Base-by-base conservation (phyloP, 2,329 filamentous ascomycete species). In the Penicillium sp. region DNA sequence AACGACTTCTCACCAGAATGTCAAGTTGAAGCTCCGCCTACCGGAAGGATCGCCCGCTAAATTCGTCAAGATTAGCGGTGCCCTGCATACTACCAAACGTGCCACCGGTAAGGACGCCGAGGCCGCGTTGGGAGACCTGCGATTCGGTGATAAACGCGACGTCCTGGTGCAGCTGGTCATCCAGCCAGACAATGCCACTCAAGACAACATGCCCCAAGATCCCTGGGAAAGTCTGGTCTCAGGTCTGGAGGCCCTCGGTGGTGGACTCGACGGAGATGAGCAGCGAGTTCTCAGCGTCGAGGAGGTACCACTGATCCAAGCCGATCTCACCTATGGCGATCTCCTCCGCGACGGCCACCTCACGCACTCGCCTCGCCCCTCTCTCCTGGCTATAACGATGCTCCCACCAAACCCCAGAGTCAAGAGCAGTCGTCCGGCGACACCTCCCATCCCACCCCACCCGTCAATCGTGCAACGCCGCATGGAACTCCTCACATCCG, bases 141-240 rank as follows among this genome's bases (percentile, higher is more conserved):
- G 92, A 40, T 97, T 97, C 67, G 94, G 94, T 29, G 94, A 99
- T 72, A 99, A 97, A 80, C 80, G 85, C 67, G 94, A 97, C 69
- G 88, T 99, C 52, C 81, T 99, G 4, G 92, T 99, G 3, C 94
- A 99, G 72, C 82, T 99, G 5, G 90, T 92, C 24, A 96, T 99
- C 60, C 80, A 90, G 27, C 91, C 94, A 0, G 94, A 99, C 69
- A 94, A 84, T 56, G 81, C 88, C 1, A 82, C 84, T 0, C 89
- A 91, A 54, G 94, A 99, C 56, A 86, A 90, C 63, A 80, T 95
- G 33, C 92, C 92, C 6, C 90, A 96, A 66, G 94, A 99, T 67
- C 87, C 92, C 0, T 99, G 94, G 94, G 94, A 97, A 73, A 94
- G 90, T 43, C 93, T 99, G 54, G 91, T 99, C 17, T 97, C 94